Conservation (phyloP, 805 yeast genomes). For the Candida ipomoeae region DNA sequence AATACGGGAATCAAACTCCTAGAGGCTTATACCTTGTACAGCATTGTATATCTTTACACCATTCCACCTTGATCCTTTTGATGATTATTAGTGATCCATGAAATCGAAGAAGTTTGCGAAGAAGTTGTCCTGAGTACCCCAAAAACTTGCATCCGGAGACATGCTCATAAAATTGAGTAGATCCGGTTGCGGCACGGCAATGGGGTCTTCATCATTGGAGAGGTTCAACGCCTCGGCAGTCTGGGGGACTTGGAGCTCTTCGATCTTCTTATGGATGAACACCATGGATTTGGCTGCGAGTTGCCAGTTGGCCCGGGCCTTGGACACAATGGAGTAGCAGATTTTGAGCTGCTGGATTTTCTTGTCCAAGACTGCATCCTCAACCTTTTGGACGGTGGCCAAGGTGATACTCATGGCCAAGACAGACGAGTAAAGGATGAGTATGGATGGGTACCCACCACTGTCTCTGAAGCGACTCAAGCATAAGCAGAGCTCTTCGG, state of each 20-base stretch:
- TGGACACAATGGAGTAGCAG: constrained; percentile 11
- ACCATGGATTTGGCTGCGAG: constrained; percentile 16
- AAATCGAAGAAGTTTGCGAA: constrained; percentile 17
- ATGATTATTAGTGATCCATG: constrained; percentile 1
- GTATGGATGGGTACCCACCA: constrained; percentile 10
- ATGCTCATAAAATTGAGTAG: constrained; percentile 7
- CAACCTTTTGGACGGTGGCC: constrained; percentile 6
- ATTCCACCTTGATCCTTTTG: too few species aligned
- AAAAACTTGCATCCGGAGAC: constrained; percentile 6
- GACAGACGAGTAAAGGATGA: constrained; percentile 15
- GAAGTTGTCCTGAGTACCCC: constrained; percentile 14
- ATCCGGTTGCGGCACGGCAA: constrained; percentile 8
- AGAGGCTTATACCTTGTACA: too few species aligned
- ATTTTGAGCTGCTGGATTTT: constrained; percentile 10
- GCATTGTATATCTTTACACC: too few species aligned
- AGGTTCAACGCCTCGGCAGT: constrained; percentile 9
- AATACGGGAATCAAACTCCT: too few species aligned
- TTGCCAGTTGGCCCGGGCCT: constrained; percentile 15
- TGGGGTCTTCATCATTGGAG: constrained; percentile 1
- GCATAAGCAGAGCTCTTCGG: constrained; percentile 13
- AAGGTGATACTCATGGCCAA: constrained; percentile 14
- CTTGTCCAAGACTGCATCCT: background rate
- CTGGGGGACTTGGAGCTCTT: constrained; percentile 6
- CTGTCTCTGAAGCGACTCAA: constrained; percentile 12
- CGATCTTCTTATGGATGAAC: constrained; percentile 12